Base-by-base conservation (phyloP, 2,329 filamentous ascomycete species). In the Mycosphaerella sp. region DNA sequence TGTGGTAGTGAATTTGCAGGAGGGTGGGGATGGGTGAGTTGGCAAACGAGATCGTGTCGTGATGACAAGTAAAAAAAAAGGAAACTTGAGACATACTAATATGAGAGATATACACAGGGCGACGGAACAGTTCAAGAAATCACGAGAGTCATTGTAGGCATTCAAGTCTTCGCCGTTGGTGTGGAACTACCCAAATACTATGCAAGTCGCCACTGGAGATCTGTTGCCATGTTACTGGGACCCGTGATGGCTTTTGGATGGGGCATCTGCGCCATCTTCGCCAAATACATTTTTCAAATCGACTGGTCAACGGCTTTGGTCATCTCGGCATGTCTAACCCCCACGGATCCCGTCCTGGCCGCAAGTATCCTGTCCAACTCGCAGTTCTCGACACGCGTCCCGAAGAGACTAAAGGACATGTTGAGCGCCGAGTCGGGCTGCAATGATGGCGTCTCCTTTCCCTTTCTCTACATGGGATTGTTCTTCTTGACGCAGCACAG, bases 391-490 rank as follows among this genome's bases (percentile, higher is more conserved):
- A 69, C 69, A 1, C 64, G 79, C 11, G 74, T 81, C 1, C 79
- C 79, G 0, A 74, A 72, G 54, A 70, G 78, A 4, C 65, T 81
- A 42, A 74, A 74, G 41, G 70, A 80, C 60, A 66, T 81, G 45
- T 69, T 81, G 8, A 73, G 73, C 14, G 78, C 79, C 0, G 79
- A 82, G 59, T 77, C 74, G 41, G 79, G 77, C 1, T 80, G 76
- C 61, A 81, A 81, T 54, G 79, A 82, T 57, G 79, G 76, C 7
- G 69, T 78, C 4, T 77, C 76, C 0, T 81, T 81, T 55, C 79
- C 79, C 0, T 81, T 81, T 61, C 66, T 81, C 1, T 81, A 79
- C 59, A 64, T 78, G n/a, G 78, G 77, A 0, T 62, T 81, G 0
- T 73, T 71, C 46, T 66, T 75, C 17, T 62, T 79, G 6, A 73